Conservation (phyloP, 805 yeast species). For the Komagataella pseudopastoris region DNA sequence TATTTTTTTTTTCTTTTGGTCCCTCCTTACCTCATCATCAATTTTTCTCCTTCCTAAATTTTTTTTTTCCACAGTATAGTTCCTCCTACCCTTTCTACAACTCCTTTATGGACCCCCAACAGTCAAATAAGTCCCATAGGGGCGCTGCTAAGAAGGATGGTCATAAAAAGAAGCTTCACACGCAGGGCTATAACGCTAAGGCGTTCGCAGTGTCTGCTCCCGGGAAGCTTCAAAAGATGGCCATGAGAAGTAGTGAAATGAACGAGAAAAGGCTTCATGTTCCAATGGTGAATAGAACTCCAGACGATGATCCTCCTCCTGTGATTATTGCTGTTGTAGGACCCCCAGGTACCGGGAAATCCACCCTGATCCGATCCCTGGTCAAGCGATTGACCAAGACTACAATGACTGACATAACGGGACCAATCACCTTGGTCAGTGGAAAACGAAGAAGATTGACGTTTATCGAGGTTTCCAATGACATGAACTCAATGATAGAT, state of each 20-base stretch:
- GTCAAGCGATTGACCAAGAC: conserved; percentile 84
- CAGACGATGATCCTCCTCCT: conserved; percentile 97
- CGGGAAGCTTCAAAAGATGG: conserved; percentile 71
- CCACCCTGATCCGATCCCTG: conserved; percentile 81
- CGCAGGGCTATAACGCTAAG: conserved; percentile 75
- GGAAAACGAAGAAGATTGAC: conserved; percentile 91
- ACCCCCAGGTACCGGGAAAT: conserved; percentile 97
- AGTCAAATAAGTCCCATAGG: conserved; percentile 75
- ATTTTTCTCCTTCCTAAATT: neutral
- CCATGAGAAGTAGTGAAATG: conserved; percentile 71
- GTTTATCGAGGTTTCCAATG: conserved; percentile 85
- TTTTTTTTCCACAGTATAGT: neutral
- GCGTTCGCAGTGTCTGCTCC: conserved; percentile 81
- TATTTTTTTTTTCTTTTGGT: neutral
- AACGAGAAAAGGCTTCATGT: conserved; percentile 82
- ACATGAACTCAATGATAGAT: conserved; percentile 90
- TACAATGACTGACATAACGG: conserved; percentile 73
- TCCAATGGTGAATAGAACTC: conserved; percentile 95
- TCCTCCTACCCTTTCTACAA: neutral
- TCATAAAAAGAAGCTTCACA: conserved; percentile 68
- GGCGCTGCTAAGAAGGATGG: conserved; percentile 25
- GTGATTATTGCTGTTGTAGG: conserved; percentile 94
- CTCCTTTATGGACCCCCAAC: conserved; percentile 21
- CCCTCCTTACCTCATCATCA: neutral
- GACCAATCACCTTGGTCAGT: conserved; percentile 93